phyloP scores from a whole-genome alignment of 176 grass and related monocot species.

The sorghum (Sorghum bicolor) region Sorghum_bicolor_NCBIv3 NC_012875.2:52969501-52970000 shows the following conservation, averaged over 20 bases:
- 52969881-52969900: constrained; percentile 71
- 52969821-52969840: constrained; percentile 87
- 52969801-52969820: constrained; percentile 64
- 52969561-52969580: too few species aligned
- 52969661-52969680: neutral
- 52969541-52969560: too few species aligned
- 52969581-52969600: too few species aligned
- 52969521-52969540: too few species aligned
- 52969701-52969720: neutral
- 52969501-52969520: too few species aligned
- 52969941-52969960: constrained; percentile 46
- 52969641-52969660: neutral
- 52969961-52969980: constrained; percentile 43
- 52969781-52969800: constrained; percentile 66
- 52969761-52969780: constrained; percentile 58
- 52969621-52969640: neutral
- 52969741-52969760: constrained; percentile 84
- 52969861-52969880: constrained; percentile 66
- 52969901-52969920: constrained; percentile 76
- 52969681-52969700: neutral
- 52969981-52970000: constrained; percentile 77
- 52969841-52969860: constrained; percentile 66
- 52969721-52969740: constrained; percentile 71
- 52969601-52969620: too few species aligned
- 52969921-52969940: constrained; percentile 86